Conservation (phyloP, 129 eudicot species). For the Centrapalus pauciflorus region DNA sequence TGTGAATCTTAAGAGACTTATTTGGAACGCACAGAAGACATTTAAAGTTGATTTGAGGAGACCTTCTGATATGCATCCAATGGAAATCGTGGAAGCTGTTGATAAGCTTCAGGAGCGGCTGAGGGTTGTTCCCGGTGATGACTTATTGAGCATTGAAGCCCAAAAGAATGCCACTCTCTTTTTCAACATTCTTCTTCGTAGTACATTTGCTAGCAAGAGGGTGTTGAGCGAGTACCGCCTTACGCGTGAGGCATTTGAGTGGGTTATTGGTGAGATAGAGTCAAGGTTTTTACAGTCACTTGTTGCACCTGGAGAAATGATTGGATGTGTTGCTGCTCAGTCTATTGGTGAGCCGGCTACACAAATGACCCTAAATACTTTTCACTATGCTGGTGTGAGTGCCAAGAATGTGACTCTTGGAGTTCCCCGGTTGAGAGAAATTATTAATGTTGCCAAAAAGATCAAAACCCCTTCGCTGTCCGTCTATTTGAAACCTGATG, state of each 20-base stretch:
- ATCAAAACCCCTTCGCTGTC: slow-evolving; percentile 96
- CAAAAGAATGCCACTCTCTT: slow-evolving; percentile 93
- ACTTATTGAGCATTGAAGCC: slow-evolving; percentile 83
- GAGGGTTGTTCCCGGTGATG: slow-evolving; percentile 94
- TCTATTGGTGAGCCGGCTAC: slow-evolving; percentile 99
- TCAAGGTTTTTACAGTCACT: slow-evolving; percentile 92
- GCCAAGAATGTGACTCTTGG: slow-evolving; percentile 98
- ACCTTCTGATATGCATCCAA: slow-evolving; percentile 94
- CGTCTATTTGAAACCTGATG: slow-evolving; percentile 78
- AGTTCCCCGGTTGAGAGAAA: slow-evolving; percentile 93
- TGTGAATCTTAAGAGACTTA: slow-evolving; percentile 78
- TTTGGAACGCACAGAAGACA: slow-evolving; percentile 83
- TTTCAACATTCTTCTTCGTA: slow-evolving; percentile 90
- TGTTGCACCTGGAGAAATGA: slow-evolving; percentile 98
- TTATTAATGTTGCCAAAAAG: slow-evolving; percentile 92
- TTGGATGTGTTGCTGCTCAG: slow-evolving; percentile 98
- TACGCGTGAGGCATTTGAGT: slow-evolving; percentile 85
- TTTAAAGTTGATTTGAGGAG: slow-evolving; percentile 81
- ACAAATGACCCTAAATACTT: slow-evolving; percentile 94
- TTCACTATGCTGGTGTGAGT: slow-evolving; percentile 99
- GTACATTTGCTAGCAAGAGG: slow-evolving; percentile 85
- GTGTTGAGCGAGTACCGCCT: slow-evolving; percentile 81
- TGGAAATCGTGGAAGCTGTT: slow-evolving; percentile 96
- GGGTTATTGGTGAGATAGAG: slow-evolving; percentile 98
- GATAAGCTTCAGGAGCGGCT: slow-evolving; percentile 89